Base-by-base conservation (phyloP, 202 grass and related monocot species). In the Schoenoplectus triqueter region DNA sequence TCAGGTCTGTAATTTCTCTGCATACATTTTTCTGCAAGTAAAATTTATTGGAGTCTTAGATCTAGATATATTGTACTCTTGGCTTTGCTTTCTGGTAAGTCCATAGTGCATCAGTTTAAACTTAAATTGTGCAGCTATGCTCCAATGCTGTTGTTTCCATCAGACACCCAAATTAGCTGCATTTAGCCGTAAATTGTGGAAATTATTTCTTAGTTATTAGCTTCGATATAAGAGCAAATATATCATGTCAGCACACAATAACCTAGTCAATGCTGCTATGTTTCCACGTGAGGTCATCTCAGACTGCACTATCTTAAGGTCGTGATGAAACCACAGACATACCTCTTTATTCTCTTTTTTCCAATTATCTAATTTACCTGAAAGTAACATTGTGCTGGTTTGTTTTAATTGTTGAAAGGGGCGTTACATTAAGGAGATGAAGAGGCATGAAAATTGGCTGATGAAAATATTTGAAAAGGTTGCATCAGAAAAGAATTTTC, bases 401-500 rank as follows among this genome's bases (percentile, higher is more conserved):
- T 89, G 7, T 20, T 87, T 73, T 77, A 62, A 69, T 79, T 87
- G 19, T 21, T 93, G 41, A 81, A 73, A 99, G 93, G 87, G 70
- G 47, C 89, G 62, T 6, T 72, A 89, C 48, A 48, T 85, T 55
- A 99, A 95, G 89, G 91, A 87, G 48, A 89, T 91, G 80, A 91
- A 59, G 60, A 89, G 31, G 73, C 86, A 83, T 83, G 93, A 95
- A 92, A 99, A 87, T 81, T 99, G 93, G 96, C 85, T 90, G 88
- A 88, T 90, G 49, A 95, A 94, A 86, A 80, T 94, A 52, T 95
- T 82, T 87, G 90, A 91, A 87, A 94, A 87, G 85, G 91, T 99
- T 84, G 86, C 93, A 66, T 86, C 86, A 52, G 86, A 90, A 90
- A 82, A 88, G 52, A 95, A 92, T 46, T 95, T 95, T 85, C 96